A percentile compares a stretch with the other conserved stretches of the same genome.
Conservation (phyloP, 768 basidiomycete species). For the Suillus occidentalis region DNA sequence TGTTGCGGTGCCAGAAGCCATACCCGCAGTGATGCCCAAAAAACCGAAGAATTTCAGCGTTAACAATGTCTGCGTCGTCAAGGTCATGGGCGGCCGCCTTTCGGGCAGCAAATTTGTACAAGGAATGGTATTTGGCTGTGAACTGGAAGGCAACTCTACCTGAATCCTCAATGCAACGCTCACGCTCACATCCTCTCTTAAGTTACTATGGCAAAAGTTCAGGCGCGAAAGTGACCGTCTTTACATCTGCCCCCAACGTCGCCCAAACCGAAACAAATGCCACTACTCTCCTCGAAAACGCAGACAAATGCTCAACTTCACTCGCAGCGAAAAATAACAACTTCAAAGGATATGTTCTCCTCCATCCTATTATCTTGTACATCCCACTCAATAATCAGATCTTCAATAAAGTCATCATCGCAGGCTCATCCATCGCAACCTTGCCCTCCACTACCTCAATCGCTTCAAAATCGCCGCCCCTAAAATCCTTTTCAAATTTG, state of each 20-base stretch:
- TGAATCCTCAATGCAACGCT: not conserved
- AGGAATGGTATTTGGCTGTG: conserved; percentile 97
- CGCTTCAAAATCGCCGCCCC: conserved; percentile 73
- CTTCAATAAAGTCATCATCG: conserved; percentile 91
- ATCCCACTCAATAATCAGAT: conserved; percentile 53
- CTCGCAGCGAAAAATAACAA: conserved; percentile 93
- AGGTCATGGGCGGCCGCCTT: conserved; percentile 96
- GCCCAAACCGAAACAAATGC: conserved; percentile 99
- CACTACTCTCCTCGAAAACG: conserved; percentile 92
- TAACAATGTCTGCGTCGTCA: conserved; percentile 96
- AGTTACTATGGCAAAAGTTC: conserved; percentile 84
- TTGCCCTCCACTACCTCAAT: conserved; percentile 96
- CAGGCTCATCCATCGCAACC: conserved; percentile 89
- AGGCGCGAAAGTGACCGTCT: conserved; percentile 93
- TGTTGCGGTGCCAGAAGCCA: too few species aligned
- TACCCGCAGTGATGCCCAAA: conserved; percentile 85
- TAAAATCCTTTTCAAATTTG: too few species aligned
- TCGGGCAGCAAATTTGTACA: conserved; percentile 82
- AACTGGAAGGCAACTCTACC: conserved; percentile 77
- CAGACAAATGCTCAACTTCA: conserved; percentile 97
- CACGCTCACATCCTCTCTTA: not conserved
- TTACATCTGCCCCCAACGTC: conserved; percentile 88
- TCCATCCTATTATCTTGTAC: not conserved
- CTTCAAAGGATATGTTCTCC: conserved; percentile 69
- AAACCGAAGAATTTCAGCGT: conserved; percentile 94